Percentiles rank a stretch among this genome's conserved stretches.
Conservation (phyloP, 2,329 filamentous ascomycete genomes). For the Colletotrichum gloeosporioides region DNA sequence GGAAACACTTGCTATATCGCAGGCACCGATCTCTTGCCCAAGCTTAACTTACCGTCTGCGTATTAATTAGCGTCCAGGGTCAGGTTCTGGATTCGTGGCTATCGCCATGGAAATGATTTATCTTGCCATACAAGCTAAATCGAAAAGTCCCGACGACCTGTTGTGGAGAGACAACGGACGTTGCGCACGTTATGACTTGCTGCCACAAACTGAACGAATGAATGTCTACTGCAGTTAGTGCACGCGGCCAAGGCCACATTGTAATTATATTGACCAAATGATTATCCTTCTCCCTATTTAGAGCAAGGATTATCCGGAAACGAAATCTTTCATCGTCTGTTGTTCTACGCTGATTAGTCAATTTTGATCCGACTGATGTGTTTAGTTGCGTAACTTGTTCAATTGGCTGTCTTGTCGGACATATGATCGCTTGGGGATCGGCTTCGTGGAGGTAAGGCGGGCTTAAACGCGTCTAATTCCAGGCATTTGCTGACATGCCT, state of each 20-base stretch:
- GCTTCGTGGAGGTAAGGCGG: neutral
- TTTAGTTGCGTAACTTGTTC: too few species aligned
- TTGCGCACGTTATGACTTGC: neutral
- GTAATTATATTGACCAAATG: accelerated
- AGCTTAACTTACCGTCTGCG: neutral
- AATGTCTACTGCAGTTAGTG: accelerated
- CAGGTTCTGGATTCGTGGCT: neutral
- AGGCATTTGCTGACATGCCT: neutral
- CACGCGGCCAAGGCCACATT: neutral
- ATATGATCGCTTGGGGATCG: neutral
- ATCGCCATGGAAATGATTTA: accelerated
- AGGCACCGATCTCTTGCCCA: neutral
- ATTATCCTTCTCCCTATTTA: neutral
- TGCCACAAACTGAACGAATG: neutral
- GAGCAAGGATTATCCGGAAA: neutral
- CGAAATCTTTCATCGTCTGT: neutral
- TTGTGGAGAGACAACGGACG: neutral
- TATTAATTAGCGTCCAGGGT: neutral
- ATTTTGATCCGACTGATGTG: too few species aligned
- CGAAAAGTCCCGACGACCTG: accelerated
- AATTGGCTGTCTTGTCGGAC: too few species aligned
- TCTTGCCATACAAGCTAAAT: neutral
- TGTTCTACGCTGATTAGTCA: neutral
- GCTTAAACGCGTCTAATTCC: neutral
- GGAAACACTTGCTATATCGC: neutral